Conservation (phyloP, 2,329 filamentous ascomycete species). For the Dactylellina parvicollis region DNA sequence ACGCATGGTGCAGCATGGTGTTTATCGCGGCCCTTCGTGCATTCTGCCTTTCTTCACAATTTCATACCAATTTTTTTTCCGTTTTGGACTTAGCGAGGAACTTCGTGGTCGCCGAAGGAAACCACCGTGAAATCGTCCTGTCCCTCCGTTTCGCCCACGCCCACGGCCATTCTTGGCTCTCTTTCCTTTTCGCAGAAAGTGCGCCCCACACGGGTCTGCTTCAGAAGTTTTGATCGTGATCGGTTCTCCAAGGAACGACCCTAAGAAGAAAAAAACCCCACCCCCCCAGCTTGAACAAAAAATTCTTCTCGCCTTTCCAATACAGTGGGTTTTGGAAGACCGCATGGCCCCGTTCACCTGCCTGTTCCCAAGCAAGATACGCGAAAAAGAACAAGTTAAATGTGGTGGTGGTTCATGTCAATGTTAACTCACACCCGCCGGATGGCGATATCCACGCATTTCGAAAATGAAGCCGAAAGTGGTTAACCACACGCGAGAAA, state of each 20-base stretch:
- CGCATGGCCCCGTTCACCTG: constrained; percentile 28
- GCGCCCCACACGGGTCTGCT: background rate
- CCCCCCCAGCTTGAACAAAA: background rate
- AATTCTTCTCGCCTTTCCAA: constrained; percentile 1
- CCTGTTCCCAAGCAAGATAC: constrained; percentile 41
- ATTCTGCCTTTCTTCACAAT: background rate
- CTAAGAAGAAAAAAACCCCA: constrained; percentile 34
- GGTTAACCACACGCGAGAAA: constrained; percentile 46
- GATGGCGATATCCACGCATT: constrained; percentile 13
- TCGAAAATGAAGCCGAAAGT: constrained; percentile 23
- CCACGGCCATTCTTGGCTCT: constrained; percentile 13
- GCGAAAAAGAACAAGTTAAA: constrained; percentile 11
- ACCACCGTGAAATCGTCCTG: background rate
- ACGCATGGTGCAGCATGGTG: constrained; percentile 17
- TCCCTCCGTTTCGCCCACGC: constrained; percentile 11
- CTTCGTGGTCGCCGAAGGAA: constrained; percentile 42
- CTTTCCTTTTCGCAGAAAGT: background rate
- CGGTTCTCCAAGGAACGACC: background rate
- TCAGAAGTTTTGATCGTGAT: background rate
- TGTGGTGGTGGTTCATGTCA: no score
- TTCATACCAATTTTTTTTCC: constrained; percentile 19
- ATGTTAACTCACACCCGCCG: background rate
- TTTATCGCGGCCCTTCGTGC: constrained; percentile 24
- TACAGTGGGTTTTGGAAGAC: constrained; percentile 16
- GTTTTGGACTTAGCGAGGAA: constrained; percentile 38